Conservation (phyloP, 208 protist species). For the Leptomonas pyrrhocoris region DNA sequence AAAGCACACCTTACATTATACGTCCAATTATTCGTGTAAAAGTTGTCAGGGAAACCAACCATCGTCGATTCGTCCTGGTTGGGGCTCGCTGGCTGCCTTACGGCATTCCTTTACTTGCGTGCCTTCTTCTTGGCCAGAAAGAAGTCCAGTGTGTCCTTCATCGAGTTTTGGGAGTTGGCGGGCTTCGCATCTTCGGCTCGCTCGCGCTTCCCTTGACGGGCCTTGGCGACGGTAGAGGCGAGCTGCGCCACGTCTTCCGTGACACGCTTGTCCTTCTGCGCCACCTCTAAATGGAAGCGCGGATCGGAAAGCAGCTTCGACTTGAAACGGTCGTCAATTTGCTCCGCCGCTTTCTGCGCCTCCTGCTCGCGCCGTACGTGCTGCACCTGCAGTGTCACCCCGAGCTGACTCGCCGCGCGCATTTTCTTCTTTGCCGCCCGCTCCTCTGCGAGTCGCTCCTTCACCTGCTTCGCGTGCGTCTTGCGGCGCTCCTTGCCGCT, state of each 20-base stretch:
- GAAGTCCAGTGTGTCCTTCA: slow-evolving; percentile 67
- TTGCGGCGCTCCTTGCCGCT: slow-evolving; percentile 81
- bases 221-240: slow-evolving; percentile 73
- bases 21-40: slow-evolving; percentile 10
- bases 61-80: too few relatives aligned
- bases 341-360: slow-evolving; percentile 42
- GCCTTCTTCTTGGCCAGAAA: slow-evolving; percentile 57
- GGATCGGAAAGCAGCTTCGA: slow-evolving; percentile 83
- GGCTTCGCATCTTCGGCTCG: slow-evolving; percentile 4
- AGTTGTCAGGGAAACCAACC: neutral
- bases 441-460: slow-evolving; percentile 69
- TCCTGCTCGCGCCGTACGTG: slow-evolving; percentile 38
- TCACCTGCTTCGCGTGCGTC: slow-evolving; percentile 67
- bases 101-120: slow-evolving; percentile 1
- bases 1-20: neutral
- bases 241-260: slow-evolving; percentile 68
- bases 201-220: slow-evolving; percentile 49
- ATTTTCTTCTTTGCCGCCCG: slow-evolving; percentile 71
- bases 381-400: slow-evolving; percentile 53
- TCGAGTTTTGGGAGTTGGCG: slow-evolving; percentile 7
- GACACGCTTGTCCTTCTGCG: slow-evolving; percentile 68
- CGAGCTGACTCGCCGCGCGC: slow-evolving; percentile 64
- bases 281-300: slow-evolving; percentile 85
- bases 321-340: slow-evolving; percentile 85
- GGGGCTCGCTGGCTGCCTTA: neutral